Conservation (phyloP, 148 eudicot genomes). For the Chenopodium album region DNA sequence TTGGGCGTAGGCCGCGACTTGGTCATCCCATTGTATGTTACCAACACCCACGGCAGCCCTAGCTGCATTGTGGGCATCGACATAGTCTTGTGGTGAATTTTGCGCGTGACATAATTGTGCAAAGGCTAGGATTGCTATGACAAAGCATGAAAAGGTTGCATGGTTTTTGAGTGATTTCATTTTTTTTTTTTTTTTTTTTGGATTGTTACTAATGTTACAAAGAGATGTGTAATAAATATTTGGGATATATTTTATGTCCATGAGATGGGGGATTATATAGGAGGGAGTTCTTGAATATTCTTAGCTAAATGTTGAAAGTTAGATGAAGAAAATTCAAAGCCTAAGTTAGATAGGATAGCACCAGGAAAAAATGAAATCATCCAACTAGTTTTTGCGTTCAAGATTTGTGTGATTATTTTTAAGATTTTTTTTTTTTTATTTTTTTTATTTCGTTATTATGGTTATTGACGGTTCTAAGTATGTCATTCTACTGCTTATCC, state of each 20-base stretch:
- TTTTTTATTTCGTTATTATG: too few species aligned
- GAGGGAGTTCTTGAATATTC: neutral
- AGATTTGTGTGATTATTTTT: too few species aligned
- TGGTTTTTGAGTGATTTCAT: neutral
- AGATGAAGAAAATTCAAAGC: neutral
- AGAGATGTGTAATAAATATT: neutral
- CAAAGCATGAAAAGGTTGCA: neutral
- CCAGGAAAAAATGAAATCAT: neutral
- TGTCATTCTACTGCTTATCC: too few species aligned
- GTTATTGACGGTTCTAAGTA: too few species aligned
- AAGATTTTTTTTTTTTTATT: too few species aligned
- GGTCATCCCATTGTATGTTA: conserved; percentile 23
- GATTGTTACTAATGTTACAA: neutral
- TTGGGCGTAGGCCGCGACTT: conserved; percentile 34
- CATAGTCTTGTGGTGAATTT: conserved; percentile 35
- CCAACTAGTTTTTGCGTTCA: too few species aligned
- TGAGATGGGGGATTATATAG: neutral
- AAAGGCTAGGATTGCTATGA: neutral
- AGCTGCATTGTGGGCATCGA: conserved; percentile 36
- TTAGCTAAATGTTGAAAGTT: neutral
- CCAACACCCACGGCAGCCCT: conserved; percentile 37
- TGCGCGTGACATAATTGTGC: conserved; percentile 26
- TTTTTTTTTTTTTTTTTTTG: neutral
- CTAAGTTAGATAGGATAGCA: neutral
- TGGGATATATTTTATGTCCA: neutral